phyloP scores from a whole-genome alignment of 768 basidiomycete species.

The Podaxis sp. region DNA sequence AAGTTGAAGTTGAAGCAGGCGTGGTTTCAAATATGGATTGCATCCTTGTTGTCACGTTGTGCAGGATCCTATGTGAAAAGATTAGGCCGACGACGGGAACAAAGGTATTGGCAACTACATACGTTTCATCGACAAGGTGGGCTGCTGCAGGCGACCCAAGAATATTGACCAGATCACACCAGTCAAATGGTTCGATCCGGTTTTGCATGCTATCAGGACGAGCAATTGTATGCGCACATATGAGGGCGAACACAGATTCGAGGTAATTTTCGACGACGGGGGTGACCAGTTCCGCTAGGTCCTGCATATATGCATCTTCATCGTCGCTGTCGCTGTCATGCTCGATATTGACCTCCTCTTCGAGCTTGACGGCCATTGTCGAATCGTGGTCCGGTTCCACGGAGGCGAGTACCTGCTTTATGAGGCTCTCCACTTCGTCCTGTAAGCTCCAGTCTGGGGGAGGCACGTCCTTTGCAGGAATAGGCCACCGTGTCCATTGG shows the following conservation, averaged over 20 bases:
- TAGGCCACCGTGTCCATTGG: conserved; percentile 78
- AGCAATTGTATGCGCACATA: conserved; percentile 12
- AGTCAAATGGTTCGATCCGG: conserved; percentile 15
- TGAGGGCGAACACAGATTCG: conserved; percentile 12
- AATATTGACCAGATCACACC: conserved; percentile 12
- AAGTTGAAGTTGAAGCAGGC: conserved; percentile 6
- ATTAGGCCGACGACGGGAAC: neutral
- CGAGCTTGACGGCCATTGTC: neutral
- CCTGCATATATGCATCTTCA: conserved; percentile 17
- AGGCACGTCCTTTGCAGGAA: conserved; percentile 57
- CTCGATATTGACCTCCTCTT: neutral
- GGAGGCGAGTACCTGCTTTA: conserved; percentile 32
- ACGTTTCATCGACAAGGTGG: conserved; percentile 15
- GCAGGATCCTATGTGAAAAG: neutral
- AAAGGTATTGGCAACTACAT: neutral
- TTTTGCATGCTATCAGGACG: conserved; percentile 17
- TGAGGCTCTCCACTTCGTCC: conserved; percentile 62
- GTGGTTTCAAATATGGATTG: conserved; percentile 4
- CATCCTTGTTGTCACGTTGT: conserved; percentile 8
- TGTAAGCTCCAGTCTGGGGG: conserved; percentile 70
- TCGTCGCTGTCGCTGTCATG: conserved; percentile 20
- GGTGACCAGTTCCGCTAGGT: conserved; percentile 4
- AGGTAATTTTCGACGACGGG: conserved; percentile 10
- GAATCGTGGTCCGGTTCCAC: conserved; percentile 18
- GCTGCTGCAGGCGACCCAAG: conserved; percentile 8